Evolutionary conservation across 768 basidiomycete species (phyloP).

Genomic region (Podaxis rugospora): DNA sequence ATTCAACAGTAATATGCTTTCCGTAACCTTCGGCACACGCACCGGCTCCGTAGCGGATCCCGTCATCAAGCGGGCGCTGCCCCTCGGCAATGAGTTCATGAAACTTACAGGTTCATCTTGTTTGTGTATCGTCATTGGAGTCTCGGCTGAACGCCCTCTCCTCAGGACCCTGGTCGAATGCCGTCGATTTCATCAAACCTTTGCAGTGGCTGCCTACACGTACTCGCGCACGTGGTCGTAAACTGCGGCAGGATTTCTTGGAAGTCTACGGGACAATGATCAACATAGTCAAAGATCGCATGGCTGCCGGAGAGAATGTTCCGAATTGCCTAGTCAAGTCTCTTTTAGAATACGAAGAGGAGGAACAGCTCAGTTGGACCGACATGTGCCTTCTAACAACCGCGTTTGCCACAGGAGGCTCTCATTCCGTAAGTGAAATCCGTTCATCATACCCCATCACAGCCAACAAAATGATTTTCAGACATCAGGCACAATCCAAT

Average conservation of each 20-base stretch:
- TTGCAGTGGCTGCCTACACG: conserved; percentile 36
- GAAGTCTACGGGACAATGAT: conserved; percentile 34
- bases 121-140: too few species aligned
- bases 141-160: not conserved
- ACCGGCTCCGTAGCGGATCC: conserved; percentile 32
- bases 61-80: conserved; percentile 29
- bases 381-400: conserved; percentile 36
- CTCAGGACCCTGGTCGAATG: conserved; percentile 39
- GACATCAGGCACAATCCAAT: not conserved
- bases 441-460: too few species aligned
- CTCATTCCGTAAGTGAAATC: conserved; percentile 30
- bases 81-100: conserved; percentile 42
- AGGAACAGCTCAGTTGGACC: conserved; percentile 31
- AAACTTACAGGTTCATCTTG: too few species aligned
- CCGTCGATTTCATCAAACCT: conserved; percentile 37
- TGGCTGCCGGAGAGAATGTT: conserved; percentile 31
- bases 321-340: conserved; percentile 40
- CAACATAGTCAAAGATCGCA: conserved; percentile 27
- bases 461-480: not conserved
- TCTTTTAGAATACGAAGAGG: conserved; percentile 26
- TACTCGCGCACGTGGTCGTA: conserved; percentile 30
- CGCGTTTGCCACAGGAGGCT: conserved; percentile 39
- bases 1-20: conserved; percentile 35
- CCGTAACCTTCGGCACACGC: conserved; percentile 35
- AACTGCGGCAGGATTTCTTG: conserved; percentile 33